Base-by-base conservation (phyloP, 306 rosid species). In the Casuarina cunninghamiana region DNA sequence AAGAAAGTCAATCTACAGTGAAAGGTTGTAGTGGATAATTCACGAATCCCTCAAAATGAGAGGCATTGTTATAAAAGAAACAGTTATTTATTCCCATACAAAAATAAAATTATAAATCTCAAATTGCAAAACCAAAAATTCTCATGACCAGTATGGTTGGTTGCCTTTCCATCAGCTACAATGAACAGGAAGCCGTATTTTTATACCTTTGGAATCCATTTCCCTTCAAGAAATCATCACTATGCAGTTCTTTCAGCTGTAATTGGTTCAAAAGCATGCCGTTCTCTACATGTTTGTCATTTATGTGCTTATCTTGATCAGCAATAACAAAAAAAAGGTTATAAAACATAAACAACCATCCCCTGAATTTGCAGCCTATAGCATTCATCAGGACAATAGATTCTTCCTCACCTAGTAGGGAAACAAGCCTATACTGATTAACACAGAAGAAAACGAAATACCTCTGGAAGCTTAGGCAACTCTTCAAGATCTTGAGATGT, bases 401-500 rank as follows among this genome's bases (percentile, higher is more conserved):
- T 37, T 12, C 38, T 21, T 60, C 76, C 39, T 72, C 32, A 50
- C 60, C 58, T 75, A 16, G 43, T 37, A 46, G 10, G 69, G 71
- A 60, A 75, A 49, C 3, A 32, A 26, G 32, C 9, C 60, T 61
- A 6, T 74, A 73, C 49, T 19, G 68, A 67, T 32, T 72, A 66
- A 39, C 32, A 82, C 39, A 7, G 55, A 76, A 78, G 74, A 74
- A 72, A 76, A 57, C 54, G 77, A 61, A 80, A 69, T 86, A 92
- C 98, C 89, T 83, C 76, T 71, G 82, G 82, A 80, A 61, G 84
- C 74, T 81, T 79, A 42, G 38, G 75, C 21, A 77, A 66, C 65
- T 71, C 87, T 73, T 73, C 78, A 69, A 79, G 80, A 65, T 43
- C 78, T n/a, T 65, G 80, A 74, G 82, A 70, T 61, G 83, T 80